Evolutionary conservation across 1,284 basidiomycete genomes (phyloP), one percentile per base, ranked within the genome.

Genomic region (Coriolopsis trogii): DNA sequence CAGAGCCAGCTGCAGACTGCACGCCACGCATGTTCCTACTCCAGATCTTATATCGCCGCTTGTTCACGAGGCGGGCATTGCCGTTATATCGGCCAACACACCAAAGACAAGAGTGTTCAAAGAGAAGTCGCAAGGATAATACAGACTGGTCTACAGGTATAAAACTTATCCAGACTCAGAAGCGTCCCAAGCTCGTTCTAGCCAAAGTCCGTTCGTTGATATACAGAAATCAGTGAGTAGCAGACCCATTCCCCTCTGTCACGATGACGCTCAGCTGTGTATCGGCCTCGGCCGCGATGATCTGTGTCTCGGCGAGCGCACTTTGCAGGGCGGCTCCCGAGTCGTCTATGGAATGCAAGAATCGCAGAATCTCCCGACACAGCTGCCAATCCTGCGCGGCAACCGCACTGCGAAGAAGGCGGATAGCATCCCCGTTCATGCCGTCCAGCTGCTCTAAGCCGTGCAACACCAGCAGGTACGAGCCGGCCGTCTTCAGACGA

Each of bases 391-490:
- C 93, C 58, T 89, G 81, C 2, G 78, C 82, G 4, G 81, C 79
- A 21, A 93, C 77, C 4, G 93, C 93, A 52, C 79, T 81, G 40
- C 81, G 81, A 43, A 98, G 72, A 16, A 97, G 73, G 24, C 89
- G 79, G 23, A 93, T 81, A 2, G 88, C 92, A 60, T 96, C 92
- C 38, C 79, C 79, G 60, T 60, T 58, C 50, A 61, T 85, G 85
- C 87, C 89, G 56, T 94, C 91, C 41, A 93, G 74, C 56, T 95
- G 90, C 65, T 98, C 94, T 41, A 98, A 77, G 56, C 91, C 94
- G 69, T 99, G 95, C 51, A 99, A 73, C 2, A 99, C 93, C 24
- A 99, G 78, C 8, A 99, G 78, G 69, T 98, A 98, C 13, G 92
- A 95, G 0, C 88, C 93, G 0, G 97, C 97, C 1, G 94, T 95